Base-by-base conservation (phyloP, 2,329 filamentous ascomycete species). In the Aspergillus calidoustus region DNA sequence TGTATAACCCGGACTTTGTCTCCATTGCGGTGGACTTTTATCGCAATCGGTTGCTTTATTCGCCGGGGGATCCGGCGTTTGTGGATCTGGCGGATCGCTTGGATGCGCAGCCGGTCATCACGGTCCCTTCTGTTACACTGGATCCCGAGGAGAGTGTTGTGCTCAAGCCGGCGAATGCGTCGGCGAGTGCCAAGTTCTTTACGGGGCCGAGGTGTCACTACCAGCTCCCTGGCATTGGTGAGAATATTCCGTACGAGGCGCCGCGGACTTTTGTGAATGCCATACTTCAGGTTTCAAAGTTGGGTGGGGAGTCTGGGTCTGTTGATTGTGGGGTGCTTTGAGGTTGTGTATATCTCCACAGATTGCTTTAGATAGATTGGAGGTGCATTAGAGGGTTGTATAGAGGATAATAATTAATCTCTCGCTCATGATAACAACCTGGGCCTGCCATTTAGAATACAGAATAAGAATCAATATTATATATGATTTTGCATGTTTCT, bases 171-270 rank as follows among this genome's bases (percentile, higher is more conserved):
- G 28, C 54, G 7, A 48, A 56, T 30, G 54, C 19, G 17, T 56
- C 54, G 17, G 22, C 54, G 1, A 56, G 43, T 8, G 54, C 54
- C 15, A 56, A 56, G 25, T 56, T 56, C 54, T 56, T 56, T 25
- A 56, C 54, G 8, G 54, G 54, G 6, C 54, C 43, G 13, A 15
- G 54, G 7, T 56, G 54, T 31, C 54, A 56, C 17, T 34, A 56
- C 17, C 19, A n/a, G 15, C 25, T 56, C 1, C 54, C 54, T 23
- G 28, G 23, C 1, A n/a, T 56, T 11, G 54, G 25, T 1, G 54
- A 56, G 43, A 56, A 56, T 34, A 48, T 56, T 9, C 54, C 54
- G 31, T 56, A 56, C 9, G 43, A 56, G 44, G 43, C 54, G 5
- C 54, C 54, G 25, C n/a, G 34, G 44, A 34, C 48, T 9, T 56